A percentile compares a stretch with the other conserved stretches of the same genome.
These are phyloP conservation scores for Begonia fuchsioides DNA, from an alignment of 306 rosid species.

Conservation along the genomic window DNA sequence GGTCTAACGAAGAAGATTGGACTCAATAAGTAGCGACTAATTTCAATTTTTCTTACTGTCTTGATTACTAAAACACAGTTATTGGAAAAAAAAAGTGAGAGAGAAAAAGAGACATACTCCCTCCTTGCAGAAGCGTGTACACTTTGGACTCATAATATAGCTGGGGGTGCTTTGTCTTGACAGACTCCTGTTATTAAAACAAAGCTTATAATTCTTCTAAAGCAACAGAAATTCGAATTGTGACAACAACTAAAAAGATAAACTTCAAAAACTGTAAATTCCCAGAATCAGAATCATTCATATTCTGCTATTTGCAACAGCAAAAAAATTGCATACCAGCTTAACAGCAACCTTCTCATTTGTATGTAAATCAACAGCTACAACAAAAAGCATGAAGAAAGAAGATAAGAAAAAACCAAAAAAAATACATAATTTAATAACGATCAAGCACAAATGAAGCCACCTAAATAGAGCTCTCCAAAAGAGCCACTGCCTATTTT, in stretches of 20 bases:
- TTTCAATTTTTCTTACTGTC: too few species aligned
- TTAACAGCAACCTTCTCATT: slow-evolving; percentile 99
- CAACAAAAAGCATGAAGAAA: slow-evolving; percentile 9
- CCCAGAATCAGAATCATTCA: not conserved
- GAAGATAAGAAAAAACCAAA: not conserved
- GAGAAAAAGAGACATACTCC: slow-evolving; percentile 48
- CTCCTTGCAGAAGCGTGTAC: slow-evolving; percentile 99
- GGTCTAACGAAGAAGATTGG: too few species aligned
- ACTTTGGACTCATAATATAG: slow-evolving; percentile 97
- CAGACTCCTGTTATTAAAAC: slow-evolving; percentile 54
- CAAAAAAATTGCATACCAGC: slow-evolving; percentile 55
- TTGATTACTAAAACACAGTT: not conserved
- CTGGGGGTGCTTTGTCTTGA: slow-evolving; percentile 93
- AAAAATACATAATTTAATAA: too few species aligned
- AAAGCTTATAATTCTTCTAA: not conserved
- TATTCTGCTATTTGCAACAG: slow-evolving; percentile 2
- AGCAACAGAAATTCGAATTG: too few species aligned
- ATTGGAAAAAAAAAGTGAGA: not conserved
- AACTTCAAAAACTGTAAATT: too few species aligned
- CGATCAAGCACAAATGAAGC: not conserved
- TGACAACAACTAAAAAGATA: too few species aligned
- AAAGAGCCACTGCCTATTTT: slow-evolving; percentile 99
- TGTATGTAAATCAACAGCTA: slow-evolving; percentile 78
- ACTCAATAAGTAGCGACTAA: too few species aligned
- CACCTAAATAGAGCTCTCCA: slow-evolving; percentile 95